phyloP scores from a whole-genome alignment of 2,329 filamentous ascomycete species.

The Curvularia eragrostidis region DNA sequence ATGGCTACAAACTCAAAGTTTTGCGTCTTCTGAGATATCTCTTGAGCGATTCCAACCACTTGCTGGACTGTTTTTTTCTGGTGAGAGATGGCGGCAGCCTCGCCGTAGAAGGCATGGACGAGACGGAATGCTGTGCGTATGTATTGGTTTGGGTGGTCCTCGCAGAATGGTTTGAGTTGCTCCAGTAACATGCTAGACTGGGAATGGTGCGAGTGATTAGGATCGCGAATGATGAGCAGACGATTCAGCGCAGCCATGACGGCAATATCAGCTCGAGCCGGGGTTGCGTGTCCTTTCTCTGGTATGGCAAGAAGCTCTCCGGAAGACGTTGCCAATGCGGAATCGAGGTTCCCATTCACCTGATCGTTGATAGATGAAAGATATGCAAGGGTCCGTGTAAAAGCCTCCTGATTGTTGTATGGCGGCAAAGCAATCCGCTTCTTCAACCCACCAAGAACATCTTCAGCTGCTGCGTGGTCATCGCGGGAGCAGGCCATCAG shows the following conservation, averaged over 20 bases:
- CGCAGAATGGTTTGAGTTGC: constrained; percentile 71
- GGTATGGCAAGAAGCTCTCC: constrained; percentile 65
- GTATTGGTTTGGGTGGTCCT: constrained; percentile 73
- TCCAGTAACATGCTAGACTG: constrained; percentile 68
- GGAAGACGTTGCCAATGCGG: constrained; percentile 71
- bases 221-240: constrained; percentile 55
- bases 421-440: constrained; percentile 51
- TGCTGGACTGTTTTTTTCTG: constrained; percentile 78
- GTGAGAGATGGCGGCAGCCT: constrained; percentile 71
- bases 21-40: constrained; percentile 69
- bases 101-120: constrained; percentile 69
- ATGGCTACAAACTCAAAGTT: constrained; percentile 86
- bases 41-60: constrained; percentile 62
- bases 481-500: constrained; percentile 73
- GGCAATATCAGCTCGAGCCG: constrained; percentile 51
- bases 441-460: constrained; percentile 15
- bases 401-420: constrained; percentile 48
- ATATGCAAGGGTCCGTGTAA: constrained; percentile 69
- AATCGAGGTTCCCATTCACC: constrained; percentile 73
- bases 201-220: constrained; percentile 53
- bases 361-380: constrained; percentile 78
- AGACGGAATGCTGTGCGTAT: constrained; percentile 80
- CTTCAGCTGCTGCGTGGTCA: constrained; percentile 64
- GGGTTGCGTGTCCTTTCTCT: constrained; percentile 25
- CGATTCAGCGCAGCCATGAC: constrained; percentile 58